Evolutionary conservation across 257 asterid species (phyloP), one percentile per base, ranked within the genome.

Genomic region (Primulina eburnea): DNA sequence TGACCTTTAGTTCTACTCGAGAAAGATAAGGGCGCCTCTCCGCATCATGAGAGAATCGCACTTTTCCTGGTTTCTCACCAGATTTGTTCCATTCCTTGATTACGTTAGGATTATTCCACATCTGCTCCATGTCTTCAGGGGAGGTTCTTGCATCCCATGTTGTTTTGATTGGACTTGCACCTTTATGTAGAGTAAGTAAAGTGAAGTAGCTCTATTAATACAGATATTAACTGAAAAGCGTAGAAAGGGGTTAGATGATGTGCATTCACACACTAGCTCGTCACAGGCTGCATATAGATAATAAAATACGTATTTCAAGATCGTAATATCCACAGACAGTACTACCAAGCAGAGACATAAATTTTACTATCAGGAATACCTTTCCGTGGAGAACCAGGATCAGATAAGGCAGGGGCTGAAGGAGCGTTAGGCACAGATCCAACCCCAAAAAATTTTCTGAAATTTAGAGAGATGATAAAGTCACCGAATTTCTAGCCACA

Each of bases 121-220:
- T 82, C 38, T 73, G 86, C 80, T 87, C 96, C 97, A 90, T 89
- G 80, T 89, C 97, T 78, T 85, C 88, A 60, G 71, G 65, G 34
- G 96, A 89, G 77, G 96, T 81, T 82, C 91, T 82, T 20, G 95
- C 84, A 76, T 91, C 97, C 97, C 97, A 91, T 53, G 99, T 93
- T 74, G 84, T 76, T 70, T 76, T 77, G 16, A 52, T 67, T 18
- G 84, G 82, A 62, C 50, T 85, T 81, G 80, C 73, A 58, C 57
- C 84, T 65, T 65, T 56, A 74, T 68, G 69, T 64, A 64, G 34
- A 72, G 68, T 24, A 64, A 67, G 62, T 9, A 60, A 47, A 64
- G 69, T 74, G 62, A 68, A 59, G 43, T 40, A 11, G 33, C 33
- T 9, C 16, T 55, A 61, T 62, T 2, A n/a, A 55, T 73, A 32